phyloP scores from a whole-genome alignment of 768 basidiomycete genomes.

The Butyriboletus loyo region DNA sequence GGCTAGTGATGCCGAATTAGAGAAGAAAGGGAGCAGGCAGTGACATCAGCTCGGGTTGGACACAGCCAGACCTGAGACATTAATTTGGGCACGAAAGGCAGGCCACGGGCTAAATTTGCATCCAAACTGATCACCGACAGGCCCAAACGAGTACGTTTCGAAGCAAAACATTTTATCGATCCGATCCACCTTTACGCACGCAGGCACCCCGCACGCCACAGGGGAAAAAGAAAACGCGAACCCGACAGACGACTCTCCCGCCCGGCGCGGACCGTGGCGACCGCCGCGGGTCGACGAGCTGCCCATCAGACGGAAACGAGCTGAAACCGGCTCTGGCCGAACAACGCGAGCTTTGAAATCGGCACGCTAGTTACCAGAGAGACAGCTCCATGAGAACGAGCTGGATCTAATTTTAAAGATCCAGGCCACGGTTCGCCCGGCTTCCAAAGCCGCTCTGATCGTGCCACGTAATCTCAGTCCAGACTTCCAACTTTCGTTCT shows the following conservation, averaged over 20 bases:
- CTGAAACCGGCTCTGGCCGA: constrained; percentile 3
- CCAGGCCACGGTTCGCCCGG: background rate
- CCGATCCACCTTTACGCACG: constrained; percentile 11
- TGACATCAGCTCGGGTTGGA: constrained; percentile 31
- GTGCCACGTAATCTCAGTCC: background rate
- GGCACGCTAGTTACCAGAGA: constrained; percentile 21
- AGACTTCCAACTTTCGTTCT: background rate
- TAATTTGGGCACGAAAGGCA: constrained; percentile 12
- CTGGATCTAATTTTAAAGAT: constrained; percentile 11
- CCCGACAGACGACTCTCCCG: background rate
- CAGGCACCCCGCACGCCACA: constrained; percentile 22
- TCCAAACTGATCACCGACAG: constrained; percentile 3
- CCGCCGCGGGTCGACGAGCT: constrained; percentile 8
- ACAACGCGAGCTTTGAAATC: background rate
- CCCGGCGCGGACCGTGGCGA: background rate
- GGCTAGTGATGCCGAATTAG: constrained; percentile 26
- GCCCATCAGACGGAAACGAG: constrained; percentile 8
- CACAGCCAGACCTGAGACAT: constrained; percentile 30
- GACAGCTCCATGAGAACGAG: constrained; percentile 20
- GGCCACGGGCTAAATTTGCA: constrained; percentile 10
- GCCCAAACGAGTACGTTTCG: background rate
- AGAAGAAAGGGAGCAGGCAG: constrained; percentile 29
- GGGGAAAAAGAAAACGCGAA: constrained; percentile 1
- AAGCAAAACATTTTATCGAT: constrained; percentile 15
- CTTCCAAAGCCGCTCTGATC: background rate